phyloP scores from a whole-genome alignment of 1,284 basidiomycete species.

The Ganoderma meredithae region DNA sequence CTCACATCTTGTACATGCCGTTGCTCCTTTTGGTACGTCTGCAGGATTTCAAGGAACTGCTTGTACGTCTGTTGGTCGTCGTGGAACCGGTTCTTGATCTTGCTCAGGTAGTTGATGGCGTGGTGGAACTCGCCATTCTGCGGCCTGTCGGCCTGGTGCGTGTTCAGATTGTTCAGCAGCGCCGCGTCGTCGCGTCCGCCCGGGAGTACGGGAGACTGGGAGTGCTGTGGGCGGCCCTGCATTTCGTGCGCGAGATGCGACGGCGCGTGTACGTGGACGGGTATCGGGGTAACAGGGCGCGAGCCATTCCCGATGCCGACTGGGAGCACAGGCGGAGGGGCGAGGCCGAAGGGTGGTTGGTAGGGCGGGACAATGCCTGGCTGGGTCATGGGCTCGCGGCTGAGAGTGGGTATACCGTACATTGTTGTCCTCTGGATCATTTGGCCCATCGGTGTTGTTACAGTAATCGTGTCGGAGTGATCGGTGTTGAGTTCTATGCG shows the following conservation, averaged over 20 bases:
- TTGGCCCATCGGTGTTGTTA: constrained; percentile 92
- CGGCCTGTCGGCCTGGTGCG: constrained; percentile 45
- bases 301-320: constrained; percentile 41
- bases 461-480: constrained; percentile 88
- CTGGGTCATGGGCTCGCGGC: constrained; percentile 33
- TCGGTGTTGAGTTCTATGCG: constrained; percentile 91
- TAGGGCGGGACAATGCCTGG: constrained; percentile 32
- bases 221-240: constrained; percentile 29
- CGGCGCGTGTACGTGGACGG: constrained; percentile 28
- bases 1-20: constrained; percentile 87
- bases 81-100: constrained; percentile 96
- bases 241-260: constrained; percentile 29
- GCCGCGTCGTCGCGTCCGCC: constrained; percentile 49
- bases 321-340: constrained; percentile 41
- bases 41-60: constrained; percentile 97
- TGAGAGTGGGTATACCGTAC: constrained; percentile 41
- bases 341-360: constrained; percentile 37
- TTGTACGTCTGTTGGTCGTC: constrained; percentile 97
- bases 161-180: constrained; percentile 60
- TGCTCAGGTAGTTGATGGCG: constrained; percentile 98
- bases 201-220: constrained; percentile 36
- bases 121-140: constrained; percentile 89
- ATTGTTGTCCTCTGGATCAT: constrained; percentile 67
- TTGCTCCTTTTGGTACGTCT: constrained; percentile 97
- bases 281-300: constrained; percentile 40